Evolutionary conservation across 306 rosid species (phyloP).

Genomic region (Coriaria nepalensis): DNA sequence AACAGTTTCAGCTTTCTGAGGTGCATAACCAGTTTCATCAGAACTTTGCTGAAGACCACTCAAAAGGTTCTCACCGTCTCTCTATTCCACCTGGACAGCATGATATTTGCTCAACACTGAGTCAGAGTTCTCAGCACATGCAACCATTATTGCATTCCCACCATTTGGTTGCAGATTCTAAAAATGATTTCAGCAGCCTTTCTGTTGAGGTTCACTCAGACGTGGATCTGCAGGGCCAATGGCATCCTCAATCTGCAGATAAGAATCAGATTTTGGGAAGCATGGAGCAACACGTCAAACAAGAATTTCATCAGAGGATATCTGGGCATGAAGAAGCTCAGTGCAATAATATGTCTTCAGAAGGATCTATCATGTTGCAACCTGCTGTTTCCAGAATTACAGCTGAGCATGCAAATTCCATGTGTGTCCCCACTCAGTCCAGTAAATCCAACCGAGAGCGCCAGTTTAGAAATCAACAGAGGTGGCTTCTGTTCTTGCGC

Average conservation of each 20-base stretch:
- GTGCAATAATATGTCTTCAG: constrained; percentile 59
- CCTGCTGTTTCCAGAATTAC: constrained; percentile 32
- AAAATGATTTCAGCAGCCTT: constrained; percentile 44
- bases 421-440: constrained; percentile 15
- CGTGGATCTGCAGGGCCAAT: constrained; percentile 24
- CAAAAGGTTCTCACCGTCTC: constrained; percentile 42
- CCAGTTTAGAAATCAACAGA: constrained; percentile 57
- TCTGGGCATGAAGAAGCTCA: constrained; percentile 63
- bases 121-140: constrained; percentile 39
- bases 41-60: constrained; percentile 40
- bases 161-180: constrained; percentile 40
- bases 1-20: constrained; percentile 55
- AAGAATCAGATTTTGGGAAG: constrained; percentile 13
- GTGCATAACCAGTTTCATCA: constrained; percentile 68
- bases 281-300: constrained; percentile 25
- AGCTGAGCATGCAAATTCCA: constrained; percentile 28
- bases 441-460: constrained; percentile 10
- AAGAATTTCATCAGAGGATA: constrained; percentile 32
- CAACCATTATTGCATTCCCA: constrained; percentile 36
- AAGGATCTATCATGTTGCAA: constrained; percentile 45
- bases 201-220: constrained; percentile 51
- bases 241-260: constrained; percentile 25
- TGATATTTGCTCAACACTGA: constrained; percentile 30
- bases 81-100: constrained; percentile 44
- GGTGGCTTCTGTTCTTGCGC: constrained; percentile 80